Conservation (phyloP, 2,329 filamentous ascomycete species). For the Neofusicoccum ribis region DNA sequence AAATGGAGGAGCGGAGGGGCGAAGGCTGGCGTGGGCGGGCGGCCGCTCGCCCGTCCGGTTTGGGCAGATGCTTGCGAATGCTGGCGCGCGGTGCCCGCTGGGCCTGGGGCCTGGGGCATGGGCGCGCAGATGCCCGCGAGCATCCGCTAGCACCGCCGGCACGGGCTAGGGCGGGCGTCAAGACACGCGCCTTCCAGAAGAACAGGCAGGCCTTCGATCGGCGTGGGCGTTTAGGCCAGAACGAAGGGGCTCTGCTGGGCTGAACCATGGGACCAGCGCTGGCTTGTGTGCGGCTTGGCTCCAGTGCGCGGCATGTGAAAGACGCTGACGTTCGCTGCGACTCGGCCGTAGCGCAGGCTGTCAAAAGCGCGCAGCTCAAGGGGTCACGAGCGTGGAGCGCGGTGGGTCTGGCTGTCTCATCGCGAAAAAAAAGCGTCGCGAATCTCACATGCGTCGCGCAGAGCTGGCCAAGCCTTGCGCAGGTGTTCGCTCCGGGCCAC, state of each 20-base stretch:
- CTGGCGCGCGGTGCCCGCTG: neutral
- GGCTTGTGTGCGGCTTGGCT: neutral
- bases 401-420: constrained; percentile 15
- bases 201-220: neutral
- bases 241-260: constrained; percentile 13
- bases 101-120: neutral
- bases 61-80: neutral
- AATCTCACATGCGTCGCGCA: constrained; percentile 3
- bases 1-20: neutral
- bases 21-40: neutral
- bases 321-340: neutral
- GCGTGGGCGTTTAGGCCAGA: neutral
- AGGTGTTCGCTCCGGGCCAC: neutral
- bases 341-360: constrained; percentile 10
- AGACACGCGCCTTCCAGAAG: constrained; percentile 13
- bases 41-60: neutral
- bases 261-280: constrained; percentile 2
- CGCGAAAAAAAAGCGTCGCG: constrained; percentile 1
- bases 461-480: constrained; percentile 7
- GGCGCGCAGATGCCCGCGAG: constrained; percentile 10
- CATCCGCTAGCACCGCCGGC: constrained; percentile 2
- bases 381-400: constrained; percentile 14
- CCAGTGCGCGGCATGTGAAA: constrained; percentile 11
- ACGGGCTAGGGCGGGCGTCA: neutral
- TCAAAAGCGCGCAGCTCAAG: constrained; percentile 8